Evolutionary conservation across 768 basidiomycete genomes (phyloP).

Genomic region (Lentinus brumalis): DNA sequence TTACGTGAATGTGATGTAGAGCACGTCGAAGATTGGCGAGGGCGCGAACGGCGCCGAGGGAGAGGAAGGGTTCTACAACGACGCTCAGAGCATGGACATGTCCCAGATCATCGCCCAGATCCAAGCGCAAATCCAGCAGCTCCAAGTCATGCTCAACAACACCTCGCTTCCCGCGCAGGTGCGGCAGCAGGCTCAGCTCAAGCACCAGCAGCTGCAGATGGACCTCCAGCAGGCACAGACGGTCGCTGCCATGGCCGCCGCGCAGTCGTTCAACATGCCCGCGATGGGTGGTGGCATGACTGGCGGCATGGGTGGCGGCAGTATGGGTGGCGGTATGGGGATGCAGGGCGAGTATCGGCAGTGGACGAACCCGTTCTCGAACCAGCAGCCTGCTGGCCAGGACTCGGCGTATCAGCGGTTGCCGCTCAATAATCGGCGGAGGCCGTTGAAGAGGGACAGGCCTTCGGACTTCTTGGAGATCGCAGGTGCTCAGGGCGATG

Average conservation of each 20-base stretch:
- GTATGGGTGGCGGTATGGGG: constrained; percentile 20
- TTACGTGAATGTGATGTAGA: not conserved
- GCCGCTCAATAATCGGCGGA: constrained; percentile 79
- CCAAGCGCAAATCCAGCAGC: constrained; percentile 83
- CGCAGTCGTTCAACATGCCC: constrained; percentile 32
- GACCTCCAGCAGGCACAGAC: constrained; percentile 81
- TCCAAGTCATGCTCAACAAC: constrained; percentile 80
- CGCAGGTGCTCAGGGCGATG: constrained; percentile 53
- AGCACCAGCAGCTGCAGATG: constrained; percentile 78
- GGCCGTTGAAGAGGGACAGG: constrained; percentile 71
- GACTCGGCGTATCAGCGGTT: constrained; percentile 89
- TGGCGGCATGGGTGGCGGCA: constrained; percentile 42
- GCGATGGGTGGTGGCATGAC: constrained; percentile 51
- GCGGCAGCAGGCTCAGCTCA: constrained; percentile 80
- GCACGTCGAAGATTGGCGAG: not conserved
- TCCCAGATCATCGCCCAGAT: constrained; percentile 77
- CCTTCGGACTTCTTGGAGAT: constrained; percentile 85
- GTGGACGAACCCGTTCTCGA: constrained; percentile 54
- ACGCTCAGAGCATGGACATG: constrained; percentile 70
- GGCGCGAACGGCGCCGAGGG: constrained; percentile 11
- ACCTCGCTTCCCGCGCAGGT: constrained; percentile 69
- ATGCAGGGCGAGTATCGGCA: constrained; percentile 42
- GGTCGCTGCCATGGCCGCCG: constrained; percentile 60
- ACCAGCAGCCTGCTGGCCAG: constrained; percentile 66
- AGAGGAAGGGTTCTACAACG: constrained; percentile 69